Conservation (phyloP, 169 alveolate species). For the Fabrea salina region DNA sequence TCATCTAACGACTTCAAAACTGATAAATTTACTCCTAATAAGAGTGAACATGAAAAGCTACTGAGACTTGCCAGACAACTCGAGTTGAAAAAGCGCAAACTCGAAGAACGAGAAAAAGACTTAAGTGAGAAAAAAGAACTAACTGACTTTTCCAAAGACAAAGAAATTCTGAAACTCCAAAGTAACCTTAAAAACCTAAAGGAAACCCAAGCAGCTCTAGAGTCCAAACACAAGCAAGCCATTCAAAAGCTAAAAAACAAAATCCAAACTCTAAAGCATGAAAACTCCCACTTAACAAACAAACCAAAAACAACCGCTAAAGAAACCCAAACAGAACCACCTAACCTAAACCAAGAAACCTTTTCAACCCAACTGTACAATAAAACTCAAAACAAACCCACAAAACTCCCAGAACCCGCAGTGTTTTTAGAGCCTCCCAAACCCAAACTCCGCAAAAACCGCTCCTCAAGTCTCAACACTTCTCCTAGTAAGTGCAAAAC, state of each 20-base stretch:
- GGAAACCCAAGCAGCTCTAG: conserved; percentile 45
- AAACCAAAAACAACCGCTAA: no score
- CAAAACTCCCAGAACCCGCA: conserved; percentile 35
- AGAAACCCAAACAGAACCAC: no score
- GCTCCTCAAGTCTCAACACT: not conserved
- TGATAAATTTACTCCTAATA: not conserved
- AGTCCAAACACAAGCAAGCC: conserved; percentile 47
- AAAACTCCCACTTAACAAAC: no score
- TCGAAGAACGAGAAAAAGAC: not conserved
- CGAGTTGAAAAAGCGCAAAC: not conserved
- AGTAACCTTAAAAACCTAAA: conserved; percentile 41
- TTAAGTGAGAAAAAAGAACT: not conserved
- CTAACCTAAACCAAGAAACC: no score
- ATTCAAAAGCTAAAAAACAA: conserved; percentile 51
- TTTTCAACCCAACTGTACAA: no score
- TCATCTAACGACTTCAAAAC: not conserved
- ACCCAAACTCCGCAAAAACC: not conserved
- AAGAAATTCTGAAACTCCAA: conserved; percentile 46
- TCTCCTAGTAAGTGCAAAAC: conserved; percentile 13
- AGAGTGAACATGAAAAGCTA: not conserved
- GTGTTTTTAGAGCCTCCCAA: not conserved
- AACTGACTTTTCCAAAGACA: conserved; percentile 26
- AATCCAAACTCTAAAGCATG: no score
- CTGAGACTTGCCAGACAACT: not conserved
- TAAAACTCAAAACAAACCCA: no score